Evolutionary conservation across 129 eudicot genomes (phyloP).

Genomic region (Flaveria robusta): DNA sequence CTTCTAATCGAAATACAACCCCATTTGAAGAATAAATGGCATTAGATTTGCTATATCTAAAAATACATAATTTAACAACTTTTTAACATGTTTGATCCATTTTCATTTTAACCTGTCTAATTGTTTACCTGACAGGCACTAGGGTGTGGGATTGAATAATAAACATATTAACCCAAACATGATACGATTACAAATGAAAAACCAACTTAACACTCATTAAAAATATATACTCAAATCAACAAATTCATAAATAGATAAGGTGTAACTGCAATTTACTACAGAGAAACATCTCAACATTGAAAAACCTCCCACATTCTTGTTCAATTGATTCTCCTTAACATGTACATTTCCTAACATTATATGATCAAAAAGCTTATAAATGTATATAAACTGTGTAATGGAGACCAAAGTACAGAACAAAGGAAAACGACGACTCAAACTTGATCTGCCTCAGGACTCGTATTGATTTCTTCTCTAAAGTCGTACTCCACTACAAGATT

Average conservation of each 20-base stretch:
- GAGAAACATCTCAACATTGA: background rate
- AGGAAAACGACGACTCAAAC: conserved; percentile 22
- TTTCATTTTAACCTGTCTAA: too few relatives aligned
- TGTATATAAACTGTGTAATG: background rate
- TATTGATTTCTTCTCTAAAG: conserved; percentile 53
- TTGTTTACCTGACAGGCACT: too few relatives aligned
- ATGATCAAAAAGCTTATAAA: background rate
- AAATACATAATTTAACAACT: too few relatives aligned
- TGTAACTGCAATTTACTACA: background rate
- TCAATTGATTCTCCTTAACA: background rate
- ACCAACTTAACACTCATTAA: too few relatives aligned
- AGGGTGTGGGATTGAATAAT: too few relatives aligned
- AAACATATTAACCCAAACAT: too few relatives aligned
- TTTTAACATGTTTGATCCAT: too few relatives aligned
- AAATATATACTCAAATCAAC: background rate
- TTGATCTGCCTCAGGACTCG: conserved; percentile 33
- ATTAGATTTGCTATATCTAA: background rate
- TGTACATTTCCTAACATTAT: background rate
- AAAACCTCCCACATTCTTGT: background rate
- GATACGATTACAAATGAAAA: too few relatives aligned
- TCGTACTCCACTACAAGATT: conserved; percentile 85
- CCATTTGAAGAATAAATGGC: background rate
- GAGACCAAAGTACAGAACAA: background rate
- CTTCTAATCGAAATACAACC: background rate
- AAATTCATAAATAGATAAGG: background rate